Evolutionary conservation across 106 monocot species (phyloP).

Genomic region (Xerophyta viscosa): DNA sequence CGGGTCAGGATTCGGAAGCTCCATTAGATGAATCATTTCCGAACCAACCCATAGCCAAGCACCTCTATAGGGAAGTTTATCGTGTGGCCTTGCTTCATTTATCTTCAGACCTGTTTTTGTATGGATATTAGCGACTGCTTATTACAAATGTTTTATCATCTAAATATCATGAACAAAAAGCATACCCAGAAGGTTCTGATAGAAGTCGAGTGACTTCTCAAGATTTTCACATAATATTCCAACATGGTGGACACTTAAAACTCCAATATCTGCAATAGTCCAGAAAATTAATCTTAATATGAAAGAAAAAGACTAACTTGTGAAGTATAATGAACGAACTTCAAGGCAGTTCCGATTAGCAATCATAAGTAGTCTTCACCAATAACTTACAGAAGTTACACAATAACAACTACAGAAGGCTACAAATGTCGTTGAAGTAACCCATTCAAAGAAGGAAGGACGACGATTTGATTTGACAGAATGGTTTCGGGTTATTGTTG

Average conservation of each 20-base stretch:
- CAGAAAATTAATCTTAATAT: background rate
- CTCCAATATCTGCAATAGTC: constrained; percentile 57
- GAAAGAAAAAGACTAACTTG: background rate
- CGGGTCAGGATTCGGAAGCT: constrained; percentile 98
- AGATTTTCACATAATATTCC: constrained; percentile 90
- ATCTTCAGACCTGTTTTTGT: constrained; percentile 66
- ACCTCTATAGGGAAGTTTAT: constrained; percentile 96
- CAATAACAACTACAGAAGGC: no score
- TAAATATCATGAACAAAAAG: background rate
- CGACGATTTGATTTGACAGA: no score
- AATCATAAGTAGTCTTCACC: no score
- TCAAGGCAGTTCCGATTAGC: no score
- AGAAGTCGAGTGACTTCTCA: constrained; percentile 89
- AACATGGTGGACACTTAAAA: constrained; percentile 94
- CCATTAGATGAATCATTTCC: constrained; percentile 99
- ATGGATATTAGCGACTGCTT: background rate
- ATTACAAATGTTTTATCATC: no score
- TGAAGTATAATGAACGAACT: no score
- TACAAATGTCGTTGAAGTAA: no score
- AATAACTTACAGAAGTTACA: no score
- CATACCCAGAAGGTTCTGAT: constrained; percentile 82
- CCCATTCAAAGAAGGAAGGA: no score
- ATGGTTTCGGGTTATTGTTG: no score
- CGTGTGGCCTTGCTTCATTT: constrained; percentile 84
- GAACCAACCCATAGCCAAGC: constrained; percentile 97